Base-by-base conservation (phyloP, 2,329 filamentous ascomycete species). In the Colletotrichum sp. region DNA sequence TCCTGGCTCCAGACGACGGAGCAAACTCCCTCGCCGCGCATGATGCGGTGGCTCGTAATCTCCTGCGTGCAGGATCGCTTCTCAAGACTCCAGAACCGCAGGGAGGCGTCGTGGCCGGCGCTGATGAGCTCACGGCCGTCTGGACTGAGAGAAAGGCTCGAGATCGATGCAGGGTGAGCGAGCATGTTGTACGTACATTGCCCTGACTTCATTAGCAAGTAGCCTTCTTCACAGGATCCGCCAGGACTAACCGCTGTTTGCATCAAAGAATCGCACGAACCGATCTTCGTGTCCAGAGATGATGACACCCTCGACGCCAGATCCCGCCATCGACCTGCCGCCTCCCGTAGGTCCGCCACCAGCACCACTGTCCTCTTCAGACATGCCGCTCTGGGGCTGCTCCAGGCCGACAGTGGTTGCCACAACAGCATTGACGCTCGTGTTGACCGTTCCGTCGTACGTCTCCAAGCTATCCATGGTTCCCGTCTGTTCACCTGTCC, bases 131-230 rank as follows among this genome's bases (percentile, higher is more conserved):
- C 97, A 75, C 94, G 93, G 62, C 96, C 96, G 82, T 99, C 96
- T 16, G 96, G 97, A 79, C 95, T 98, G 24, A 99, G 91, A 0
- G 95, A 98, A 7, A 99, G 90, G 30, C 95, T 94, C 2, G 97
- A 98, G 79, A 99, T 98, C 72, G 97, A 94, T 5, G 96, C 94
- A 1, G 97, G 96, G 81, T 99, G 97, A 7, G 97, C 97, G 76
- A 99, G 92, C 97, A 99, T 99, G 81, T 95, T 98, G 86, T 99
- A 99, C 78, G 97, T 99, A 87, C 96, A 98, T 95, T 99, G 97
- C 73, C 97, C 97, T 99, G 34, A 18, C 16, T 34, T 44, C 63
- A 10, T 74, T 59, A 67, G 60, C 15, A 64, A 39, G 12, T 10
- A 30, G 24, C 30, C 34, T n/a, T 7, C 16, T 21, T 7, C 24